These are phyloP conservation scores for Thelonectria discophora DNA, from an alignment of 2,329 filamentous ascomycete genomes.

Conservation along the genomic window DNA sequence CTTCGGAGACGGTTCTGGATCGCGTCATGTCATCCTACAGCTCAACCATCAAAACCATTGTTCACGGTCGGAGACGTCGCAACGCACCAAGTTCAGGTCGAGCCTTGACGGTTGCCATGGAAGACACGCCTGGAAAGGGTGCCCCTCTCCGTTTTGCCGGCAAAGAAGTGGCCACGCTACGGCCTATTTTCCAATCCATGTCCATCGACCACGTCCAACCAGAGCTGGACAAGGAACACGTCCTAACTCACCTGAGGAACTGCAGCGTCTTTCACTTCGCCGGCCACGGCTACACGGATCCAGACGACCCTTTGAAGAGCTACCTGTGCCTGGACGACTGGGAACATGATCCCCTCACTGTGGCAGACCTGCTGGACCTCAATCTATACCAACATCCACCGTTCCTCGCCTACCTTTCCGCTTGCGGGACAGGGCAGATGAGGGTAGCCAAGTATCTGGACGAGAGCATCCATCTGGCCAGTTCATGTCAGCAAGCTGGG, in stretches of 20 bases:
- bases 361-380: not conserved
- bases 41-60: not conserved
- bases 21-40: not conserved
- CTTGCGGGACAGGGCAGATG: not conserved
- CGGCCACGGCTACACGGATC: not conserved
- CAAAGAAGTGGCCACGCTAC: not conserved
- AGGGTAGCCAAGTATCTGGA: not conserved
- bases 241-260: not conserved
- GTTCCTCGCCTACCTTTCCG: not conserved
- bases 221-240: not conserved
- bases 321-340: not conserved
- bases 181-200: not conserved
- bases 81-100: not conserved
- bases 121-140: not conserved
- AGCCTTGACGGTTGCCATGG: not conserved
- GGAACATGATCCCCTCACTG: not conserved
- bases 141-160: not conserved
- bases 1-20: not conserved
- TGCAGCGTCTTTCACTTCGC: constrained; percentile 6
- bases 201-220: not conserved
- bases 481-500: not conserved
- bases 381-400: not conserved
- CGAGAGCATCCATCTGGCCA: not conserved
- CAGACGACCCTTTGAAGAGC: not conserved
- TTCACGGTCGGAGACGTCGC: not conserved